Percentiles rank a stretch among this genome's conserved stretches.
phyloP scores from a whole-genome alignment of 1,139 yeast species.

The Kurtzmaniella quercitrusa region DNA sequence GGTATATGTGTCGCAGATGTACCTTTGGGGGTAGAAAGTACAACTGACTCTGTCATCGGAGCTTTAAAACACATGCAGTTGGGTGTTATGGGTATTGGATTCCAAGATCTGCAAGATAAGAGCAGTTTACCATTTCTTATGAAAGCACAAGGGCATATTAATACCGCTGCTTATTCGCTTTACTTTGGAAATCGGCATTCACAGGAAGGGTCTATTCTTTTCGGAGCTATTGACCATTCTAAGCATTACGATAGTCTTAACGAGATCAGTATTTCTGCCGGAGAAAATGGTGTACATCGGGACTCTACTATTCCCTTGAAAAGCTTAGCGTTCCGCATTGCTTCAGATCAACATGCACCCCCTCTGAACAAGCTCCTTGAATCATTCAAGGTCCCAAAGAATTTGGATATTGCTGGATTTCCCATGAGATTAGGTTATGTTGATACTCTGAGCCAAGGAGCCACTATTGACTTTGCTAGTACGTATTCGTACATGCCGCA shows the following conservation, averaged over 20 bases:
- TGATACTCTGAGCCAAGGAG: not conserved
- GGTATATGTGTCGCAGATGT: conserved; percentile 32
- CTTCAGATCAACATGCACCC: conserved; percentile 9
- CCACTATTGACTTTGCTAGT: conserved; percentile 35
- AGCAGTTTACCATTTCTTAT: conserved; percentile 57
- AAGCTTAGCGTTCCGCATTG: conserved; percentile 3
- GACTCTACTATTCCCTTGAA: conserved; percentile 21
- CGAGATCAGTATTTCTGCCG: conserved; percentile 14
- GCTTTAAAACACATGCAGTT: conserved; percentile 33
- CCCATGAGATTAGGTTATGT: not conserved
- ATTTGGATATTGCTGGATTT: not conserved
- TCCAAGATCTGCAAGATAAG: conserved; percentile 28
- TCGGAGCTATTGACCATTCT: conserved; percentile 57
- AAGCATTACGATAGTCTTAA: conserved; percentile 45
- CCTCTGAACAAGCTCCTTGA: conserved; percentile 8
- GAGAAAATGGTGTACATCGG: conserved; percentile 14
- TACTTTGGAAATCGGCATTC: conserved; percentile 44
- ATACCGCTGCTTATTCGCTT: conserved; percentile 48
- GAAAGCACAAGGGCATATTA: conserved; percentile 45
- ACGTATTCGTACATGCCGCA: conserved; percentile 29
- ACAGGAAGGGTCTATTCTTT: conserved; percentile 43
- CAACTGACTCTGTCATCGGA: not conserved
- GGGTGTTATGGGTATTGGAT: conserved; percentile 63
- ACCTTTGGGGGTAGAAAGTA: conserved; percentile 46
- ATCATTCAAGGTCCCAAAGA: conserved; percentile 3